Evolutionary conservation across 805 yeast genomes (phyloP), one percentile per base, ranked within the genome.

Genomic region (Priceomyces haplophilus): DNA sequence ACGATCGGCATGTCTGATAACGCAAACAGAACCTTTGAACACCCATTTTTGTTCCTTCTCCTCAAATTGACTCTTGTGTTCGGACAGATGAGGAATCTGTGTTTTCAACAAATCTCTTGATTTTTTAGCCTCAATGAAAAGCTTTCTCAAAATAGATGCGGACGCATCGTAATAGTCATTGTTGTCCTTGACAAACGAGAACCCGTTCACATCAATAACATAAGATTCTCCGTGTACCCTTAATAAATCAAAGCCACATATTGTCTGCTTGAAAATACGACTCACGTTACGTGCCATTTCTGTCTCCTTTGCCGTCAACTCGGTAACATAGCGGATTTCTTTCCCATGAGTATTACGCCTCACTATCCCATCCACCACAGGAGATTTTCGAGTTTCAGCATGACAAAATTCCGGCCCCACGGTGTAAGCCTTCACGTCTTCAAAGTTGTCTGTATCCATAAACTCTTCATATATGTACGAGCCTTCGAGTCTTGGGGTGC

Each of bases 331-430:
- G 49, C 99, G 76, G 36, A 93, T 83, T 65, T 93, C 99, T 62
- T 93, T 93, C 37, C 99, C 99, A 56, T 90, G 96, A 1, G 98
- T 90, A 59, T 93, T 93, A 62, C 99, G 79, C 57, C 97, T 78
- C 19, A 93, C 99, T 44, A 93, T 87, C 37, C 99, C 99, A 67
- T 93, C 99, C n/a, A 93, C 99, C 3, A 93, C 99, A 1, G 99
- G 99, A 0, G 97, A 88, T 62, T 93, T 93, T 57, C 99, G 78
- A 1, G 99, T 93, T 60, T 93, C 99, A 0, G 99, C 99, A 63
- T 93, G 99, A 61, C 99, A 93, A 58, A 78, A 93, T 15, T 70
- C 70, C 2, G 84, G 80, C 1, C 99, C 98, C 3, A 93, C 98
- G 1, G 99, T 93, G 62, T 93, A 93, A 0, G 98, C 98, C 66